Evolutionary conservation across 2,329 filamentous ascomycete species (phyloP), one percentile per base, ranked within the genome.

Genomic region (Xenoacremonium recifei): DNA sequence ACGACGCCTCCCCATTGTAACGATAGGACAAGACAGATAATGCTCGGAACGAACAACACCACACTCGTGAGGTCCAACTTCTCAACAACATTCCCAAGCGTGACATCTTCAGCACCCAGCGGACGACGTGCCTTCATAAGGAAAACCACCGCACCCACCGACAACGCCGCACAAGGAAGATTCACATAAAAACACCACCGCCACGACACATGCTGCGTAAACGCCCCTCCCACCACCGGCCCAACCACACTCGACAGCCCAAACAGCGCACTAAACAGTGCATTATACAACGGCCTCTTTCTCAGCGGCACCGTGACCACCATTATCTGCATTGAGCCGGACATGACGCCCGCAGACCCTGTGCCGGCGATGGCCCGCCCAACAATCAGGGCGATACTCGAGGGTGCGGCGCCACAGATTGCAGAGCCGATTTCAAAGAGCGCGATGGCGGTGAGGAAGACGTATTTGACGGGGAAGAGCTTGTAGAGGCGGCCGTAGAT

Each of bases 1-100:
- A 18, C 35, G 5, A 29, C 21, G 9, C 40, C 40, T 13, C 27
- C 40, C 40, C 40, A 42, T 19, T 42, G 40, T 11, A 42, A 27
- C 2, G 34, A 25, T 3, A 42, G 40, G 13, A 42, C n/a, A 12
- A 42, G 40, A 15, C 40, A 37, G 23, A 42, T 17, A 7, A 37
- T 33, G 15, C 13, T 20, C 17, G 34, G 34, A 5, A 37, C 27
- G 18, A 42, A 33, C 10, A 42, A 13, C 3, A 37, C 13, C 13
- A 33, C 32, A n/a, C 40, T 35, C 5, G 37, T 10, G 5, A 25
- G 7, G 25, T 42, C 40, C 9, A 32, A 16, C 9, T 16, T 16
- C 29, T 32, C 15, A 16, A 16, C 15, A 6, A 11, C 10, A 15
- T 16, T 16, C 6, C 9, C 9, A 32, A 32, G 10, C 16, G 29